These are phyloP conservation scores for Thalassiosira livingstoniorum DNA, from an alignment of 352 stramenopile species.

Conservation along the genomic window DNA sequence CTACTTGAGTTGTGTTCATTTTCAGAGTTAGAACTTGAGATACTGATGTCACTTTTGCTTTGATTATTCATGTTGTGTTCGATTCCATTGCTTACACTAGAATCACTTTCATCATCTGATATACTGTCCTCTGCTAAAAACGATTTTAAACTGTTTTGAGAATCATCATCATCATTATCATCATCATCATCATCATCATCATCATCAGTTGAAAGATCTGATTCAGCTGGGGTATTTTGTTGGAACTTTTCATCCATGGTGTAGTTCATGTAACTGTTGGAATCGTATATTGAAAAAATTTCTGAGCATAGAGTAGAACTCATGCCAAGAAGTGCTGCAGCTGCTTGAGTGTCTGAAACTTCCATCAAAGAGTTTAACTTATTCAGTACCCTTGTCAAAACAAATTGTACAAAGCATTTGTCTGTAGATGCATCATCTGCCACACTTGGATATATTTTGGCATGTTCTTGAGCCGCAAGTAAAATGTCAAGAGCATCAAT, in stretches of 20 bases:
- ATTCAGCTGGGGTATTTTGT: too few relatives aligned
- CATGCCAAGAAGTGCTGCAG: constrained; percentile 29
- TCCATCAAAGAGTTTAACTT: constrained; percentile 42
- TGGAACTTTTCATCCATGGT: constrained; percentile 29
- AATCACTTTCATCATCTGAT: too few relatives aligned
- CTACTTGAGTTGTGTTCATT: too few relatives aligned
- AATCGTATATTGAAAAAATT: constrained; percentile 20
- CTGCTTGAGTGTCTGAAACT: constrained; percentile 47
- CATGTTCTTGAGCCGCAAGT: constrained; percentile 33
- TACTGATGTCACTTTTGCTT: too few relatives aligned
- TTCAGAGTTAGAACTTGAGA: too few relatives aligned
- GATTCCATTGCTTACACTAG: too few relatives aligned
- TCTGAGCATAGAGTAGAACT: constrained; percentile 6
- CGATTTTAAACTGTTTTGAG: too few relatives aligned
- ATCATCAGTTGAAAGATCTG: too few relatives aligned
- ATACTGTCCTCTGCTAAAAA: too few relatives aligned
- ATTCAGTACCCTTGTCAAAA: constrained; percentile 48
- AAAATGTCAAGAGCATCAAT: constrained; percentile 42
- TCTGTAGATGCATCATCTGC: constrained; percentile 34
- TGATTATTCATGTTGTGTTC: too few relatives aligned
- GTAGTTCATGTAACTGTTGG: constrained; percentile 26
- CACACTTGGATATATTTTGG: constrained; percentile 33
- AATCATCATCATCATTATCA: too few relatives aligned
- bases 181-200: too few relatives aligned
- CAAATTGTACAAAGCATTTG: constrained; percentile 30